Evolutionary conservation across 352 stramenopile genomes (phyloP), one percentile per base, ranked within the genome.

Genomic region (Phytophthora cactorum): DNA sequence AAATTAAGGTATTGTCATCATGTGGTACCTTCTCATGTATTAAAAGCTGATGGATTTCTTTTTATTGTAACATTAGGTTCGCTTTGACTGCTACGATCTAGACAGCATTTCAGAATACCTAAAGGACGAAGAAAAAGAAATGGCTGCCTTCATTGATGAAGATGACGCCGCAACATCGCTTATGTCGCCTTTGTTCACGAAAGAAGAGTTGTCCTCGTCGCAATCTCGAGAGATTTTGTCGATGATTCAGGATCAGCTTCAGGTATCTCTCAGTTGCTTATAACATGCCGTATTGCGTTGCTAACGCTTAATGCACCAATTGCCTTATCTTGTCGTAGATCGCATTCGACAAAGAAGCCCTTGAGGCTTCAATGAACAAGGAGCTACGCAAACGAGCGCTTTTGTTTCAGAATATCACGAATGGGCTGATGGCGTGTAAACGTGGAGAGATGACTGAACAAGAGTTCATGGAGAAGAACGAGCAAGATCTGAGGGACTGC

Each of bases 381-480:
- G 74, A 82, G 39, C 56, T 92, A 32, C 82, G 85, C 9, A 66
- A 82, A 53, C 73, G 83, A 68, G 60, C 82, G 36, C 55, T 70
- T 6, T 68, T 90, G 12, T 55, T 90, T n/a, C 63, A 86, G 36
- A 72, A 72, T 4, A 86, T 92, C 22, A 75, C 75, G 29, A 64
- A 25, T 34, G 78, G 74, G 8, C 76, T 81, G 44, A 41, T 70
- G 46, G 57, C 70, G 15, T 72, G 55, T 44, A 31, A 78, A 28
- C 36, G 49, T 46, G 52, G 54, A 17, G 65, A 79, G 31, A 72
- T 81, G 60, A 82, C 71, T 8, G 80, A 90, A 45, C 70, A 77
- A 52, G 66, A 88, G 47, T 89, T 86, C 45, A 68, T 91, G 25
- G 61, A 79, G 15, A 67, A 66, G 12, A 91, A 90, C 34, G 76